phyloP scores from a whole-genome alignment of 2,329 filamentous ascomycete species.

The Tolypocladium inflatum region DNA sequence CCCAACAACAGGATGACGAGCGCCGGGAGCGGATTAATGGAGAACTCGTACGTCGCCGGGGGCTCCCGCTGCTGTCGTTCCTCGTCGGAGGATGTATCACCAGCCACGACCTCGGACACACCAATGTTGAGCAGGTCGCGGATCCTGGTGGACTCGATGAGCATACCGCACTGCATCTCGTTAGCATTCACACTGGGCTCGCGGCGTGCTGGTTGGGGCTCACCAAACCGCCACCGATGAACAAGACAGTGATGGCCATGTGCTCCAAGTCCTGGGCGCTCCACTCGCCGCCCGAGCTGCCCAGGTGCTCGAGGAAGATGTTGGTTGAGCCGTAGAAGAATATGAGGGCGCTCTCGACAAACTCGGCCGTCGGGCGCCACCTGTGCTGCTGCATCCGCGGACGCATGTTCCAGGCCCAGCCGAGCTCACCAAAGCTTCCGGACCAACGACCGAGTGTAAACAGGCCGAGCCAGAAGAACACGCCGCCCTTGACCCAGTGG shows the following conservation, averaged over 20 bases:
- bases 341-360: constrained; percentile 81
- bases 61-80: constrained; percentile 39
- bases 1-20: constrained; percentile 81
- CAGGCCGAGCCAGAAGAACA: constrained; percentile 90
- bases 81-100: constrained; percentile 29
- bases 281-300: constrained; percentile 62
- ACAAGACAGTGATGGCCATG: constrained; percentile 83
- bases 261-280: constrained; percentile 79
- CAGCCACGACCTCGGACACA: constrained; percentile 24
- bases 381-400: constrained; percentile 47
- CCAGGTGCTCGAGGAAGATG: constrained; percentile 85
- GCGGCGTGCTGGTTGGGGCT: constrained; percentile 21
- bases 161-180: constrained; percentile 58
- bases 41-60: constrained; percentile 61
- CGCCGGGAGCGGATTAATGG: constrained; percentile 81
- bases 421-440: constrained; percentile 80
- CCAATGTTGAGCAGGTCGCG: constrained; percentile 56
- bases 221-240: constrained; percentile 84
- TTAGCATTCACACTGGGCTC: neutral
- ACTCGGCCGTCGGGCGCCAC: constrained; percentile 75
- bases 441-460: constrained; percentile 83
- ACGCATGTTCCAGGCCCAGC: constrained; percentile 92
- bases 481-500: constrained; percentile 88
- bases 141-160: constrained; percentile 66
- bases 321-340: constrained; percentile 85